Evolutionary conservation across 2,329 filamentous ascomycete genomes (phyloP).

Genomic region (Alternaria sp.): DNA sequence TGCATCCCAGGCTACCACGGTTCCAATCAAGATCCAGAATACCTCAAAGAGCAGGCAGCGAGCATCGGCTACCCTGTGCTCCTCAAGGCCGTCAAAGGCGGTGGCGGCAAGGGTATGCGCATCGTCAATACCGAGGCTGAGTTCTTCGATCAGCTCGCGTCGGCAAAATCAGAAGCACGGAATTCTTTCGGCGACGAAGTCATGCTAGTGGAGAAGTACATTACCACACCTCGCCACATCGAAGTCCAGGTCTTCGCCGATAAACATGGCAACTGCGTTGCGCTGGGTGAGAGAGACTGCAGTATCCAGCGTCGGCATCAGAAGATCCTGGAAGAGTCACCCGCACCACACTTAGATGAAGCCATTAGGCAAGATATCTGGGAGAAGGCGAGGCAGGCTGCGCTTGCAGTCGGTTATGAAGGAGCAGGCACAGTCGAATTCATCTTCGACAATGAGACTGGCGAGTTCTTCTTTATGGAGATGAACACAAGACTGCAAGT

Average conservation of each 20-base stretch:
- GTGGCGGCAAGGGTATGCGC: slow-evolving; percentile 74
- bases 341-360: slow-evolving; percentile 69
- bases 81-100: slow-evolving; percentile 72
- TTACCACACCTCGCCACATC: slow-evolving; percentile 71
- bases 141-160: slow-evolving; percentile 68
- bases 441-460: slow-evolving; percentile 73
- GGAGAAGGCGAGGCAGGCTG: slow-evolving; percentile 70
- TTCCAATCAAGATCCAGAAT: slow-evolving; percentile 73
- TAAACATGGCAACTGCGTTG: slow-evolving; percentile 70
- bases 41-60: slow-evolving; percentile 74
- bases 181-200: slow-evolving; percentile 72
- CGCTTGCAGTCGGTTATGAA: slow-evolving; percentile 70
- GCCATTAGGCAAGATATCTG: slow-evolving; percentile 69
- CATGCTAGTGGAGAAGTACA: slow-evolving; percentile 75
- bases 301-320: slow-evolving; percentile 72
- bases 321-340: slow-evolving; percentile 73
- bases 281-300: slow-evolving; percentile 71
- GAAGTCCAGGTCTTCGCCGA: slow-evolving; percentile 75
- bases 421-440: slow-evolving; percentile 74
- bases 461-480: slow-evolving; percentile 75
- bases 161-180: slow-evolving; percentile 70
- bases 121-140: slow-evolving; percentile 67
- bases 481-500: slow-evolving; percentile 89
- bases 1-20: slow-evolving; percentile 98
- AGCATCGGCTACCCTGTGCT: slow-evolving; percentile 73